Evolutionary conservation across 2,329 filamentous ascomycete species (phyloP), one percentile per base, ranked within the genome.

Genomic region (Zymoseptoria brevis): DNA sequence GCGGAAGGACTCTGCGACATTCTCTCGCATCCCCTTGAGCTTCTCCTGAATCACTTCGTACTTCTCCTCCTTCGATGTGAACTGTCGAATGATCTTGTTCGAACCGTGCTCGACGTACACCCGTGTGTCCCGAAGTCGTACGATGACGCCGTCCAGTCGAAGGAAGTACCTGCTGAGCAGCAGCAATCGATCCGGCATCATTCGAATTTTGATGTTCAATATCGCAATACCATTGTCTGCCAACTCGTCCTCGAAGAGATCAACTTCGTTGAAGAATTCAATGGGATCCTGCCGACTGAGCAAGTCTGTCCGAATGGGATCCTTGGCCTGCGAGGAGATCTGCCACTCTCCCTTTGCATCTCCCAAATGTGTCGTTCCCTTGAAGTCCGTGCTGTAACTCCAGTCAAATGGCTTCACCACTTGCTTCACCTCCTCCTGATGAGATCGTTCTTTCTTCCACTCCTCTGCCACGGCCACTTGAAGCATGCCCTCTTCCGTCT

Each of bases 341-440:
- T 60, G 61, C 71, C 72, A 70, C 41, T 56, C 53, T 54, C 52
- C 52, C 13, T 62, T 50, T 22, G 50, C 60, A 19, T 56, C 19
- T 7, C 60, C 64, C 4, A 48, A 24, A 21, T 64, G 56, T 8
- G 87, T 75, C 3, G 87, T 90, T 55, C 94, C 94, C 58, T 81
- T 82, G 75, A 96, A 99, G 66, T 87, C 82, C 41, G 93, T 96
- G 65, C 86, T 94, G 76, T 97, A 99, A 62, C 90, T 96, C 94
- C 94, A 99, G 77, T 99, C 94, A 73, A 95, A 99, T 2, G 93
- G 92, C 77, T 92, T 92, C 57, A 99, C 90, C 24, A 96, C 87
- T 72, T 96, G 90, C 71, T 90, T 90, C 73, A 99, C 96, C 58
- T 88, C 89, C 68, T 88, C 83, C 54, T 88, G 87, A 68, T 89